phyloP scores from a whole-genome alignment of 2,329 filamentous ascomycete species.

The Ophiostoma ips region DNA sequence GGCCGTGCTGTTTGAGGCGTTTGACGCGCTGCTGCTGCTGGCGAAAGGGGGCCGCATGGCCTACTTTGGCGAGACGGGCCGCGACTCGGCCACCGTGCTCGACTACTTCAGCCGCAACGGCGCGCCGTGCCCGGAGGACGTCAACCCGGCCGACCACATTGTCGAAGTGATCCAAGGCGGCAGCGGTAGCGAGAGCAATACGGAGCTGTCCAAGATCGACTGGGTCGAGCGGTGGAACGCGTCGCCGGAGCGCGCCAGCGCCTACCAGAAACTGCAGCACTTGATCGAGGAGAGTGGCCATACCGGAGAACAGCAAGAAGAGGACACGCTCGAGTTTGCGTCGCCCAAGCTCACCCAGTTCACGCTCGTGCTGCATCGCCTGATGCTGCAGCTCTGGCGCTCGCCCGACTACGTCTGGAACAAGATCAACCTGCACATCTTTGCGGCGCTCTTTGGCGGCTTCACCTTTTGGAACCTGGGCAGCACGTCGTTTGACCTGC shows the following conservation, averaged over 20 bases:
- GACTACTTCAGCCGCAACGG: constrained; percentile 66
- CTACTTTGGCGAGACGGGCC: constrained; percentile 62
- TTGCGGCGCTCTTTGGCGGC: constrained; percentile 61
- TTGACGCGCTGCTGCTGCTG: constrained; percentile 70
- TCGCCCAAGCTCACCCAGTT: constrained; percentile 59
- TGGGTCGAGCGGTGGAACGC: constrained; percentile 51
- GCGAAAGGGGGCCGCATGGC: constrained; percentile 63
- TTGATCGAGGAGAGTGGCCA: constrained; percentile 34
- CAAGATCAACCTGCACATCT: constrained; percentile 54
- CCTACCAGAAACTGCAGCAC: constrained; percentile 43
- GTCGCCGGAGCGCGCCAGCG: constrained; percentile 39
- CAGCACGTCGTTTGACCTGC: constrained; percentile 61
- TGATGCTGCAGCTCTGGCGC: constrained; percentile 73
- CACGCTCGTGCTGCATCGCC: constrained; percentile 51
- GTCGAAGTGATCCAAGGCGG: constrained; percentile 48
- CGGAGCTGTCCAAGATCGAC: constrained; percentile 39
- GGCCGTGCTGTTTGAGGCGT: constrained; percentile 85
- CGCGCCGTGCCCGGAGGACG: constrained; percentile 48
- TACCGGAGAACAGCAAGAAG: constrained; percentile 25
- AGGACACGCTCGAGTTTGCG: constrained; percentile 56
- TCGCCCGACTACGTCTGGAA: constrained; percentile 81
- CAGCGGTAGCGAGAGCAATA: constrained; percentile 38
- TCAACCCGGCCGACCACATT: constrained; percentile 79
- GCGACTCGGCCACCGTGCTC: constrained; percentile 53
- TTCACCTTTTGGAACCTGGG: constrained; percentile 65